Conservation (phyloP, 805 yeast genomes). For the Kuraishia floccosa region DNA sequence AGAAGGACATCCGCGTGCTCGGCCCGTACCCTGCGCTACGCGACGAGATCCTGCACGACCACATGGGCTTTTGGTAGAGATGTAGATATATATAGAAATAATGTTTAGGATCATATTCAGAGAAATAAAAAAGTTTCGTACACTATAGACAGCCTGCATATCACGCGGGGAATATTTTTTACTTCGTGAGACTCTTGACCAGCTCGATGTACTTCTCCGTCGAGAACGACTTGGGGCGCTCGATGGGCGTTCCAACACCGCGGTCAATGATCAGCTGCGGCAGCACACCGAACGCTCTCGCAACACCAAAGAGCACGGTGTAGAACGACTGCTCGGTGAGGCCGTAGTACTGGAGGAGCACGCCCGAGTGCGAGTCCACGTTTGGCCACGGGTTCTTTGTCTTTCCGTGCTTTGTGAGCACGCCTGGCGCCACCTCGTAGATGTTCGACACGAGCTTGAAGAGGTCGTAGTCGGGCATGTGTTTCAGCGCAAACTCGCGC, state of each 20-base stretch:
- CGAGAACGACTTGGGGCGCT: constrained; percentile 89
- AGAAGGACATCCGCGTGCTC: constrained; percentile 13
- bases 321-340: constrained; percentile 73
- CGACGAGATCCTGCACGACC: constrained; percentile 12
- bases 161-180: too few species aligned
- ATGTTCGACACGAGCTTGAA: constrained; percentile 70
- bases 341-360: constrained; percentile 76
- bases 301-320: constrained; percentile 79
- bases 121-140: not conserved
- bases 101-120: not conserved
- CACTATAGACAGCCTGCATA: not conserved
- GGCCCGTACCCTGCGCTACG: constrained; percentile 14
- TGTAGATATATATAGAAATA: not conserved
- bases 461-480: constrained; percentile 69
- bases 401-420: constrained; percentile 75
- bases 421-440: constrained; percentile 76
- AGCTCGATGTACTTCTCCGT: constrained; percentile 85
- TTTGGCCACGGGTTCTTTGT: constrained; percentile 93
- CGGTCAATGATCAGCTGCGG: constrained; percentile 81
- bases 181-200: constrained; percentile 29
- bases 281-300: constrained; percentile 79
- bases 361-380: constrained; percentile 85
- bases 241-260: constrained; percentile 72
- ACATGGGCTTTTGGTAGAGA: constrained; percentile 12
- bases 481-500: constrained; percentile 67